phyloP scores from a whole-genome alignment of 345 rosid genomes.

The Passiflora organensis region DNA sequence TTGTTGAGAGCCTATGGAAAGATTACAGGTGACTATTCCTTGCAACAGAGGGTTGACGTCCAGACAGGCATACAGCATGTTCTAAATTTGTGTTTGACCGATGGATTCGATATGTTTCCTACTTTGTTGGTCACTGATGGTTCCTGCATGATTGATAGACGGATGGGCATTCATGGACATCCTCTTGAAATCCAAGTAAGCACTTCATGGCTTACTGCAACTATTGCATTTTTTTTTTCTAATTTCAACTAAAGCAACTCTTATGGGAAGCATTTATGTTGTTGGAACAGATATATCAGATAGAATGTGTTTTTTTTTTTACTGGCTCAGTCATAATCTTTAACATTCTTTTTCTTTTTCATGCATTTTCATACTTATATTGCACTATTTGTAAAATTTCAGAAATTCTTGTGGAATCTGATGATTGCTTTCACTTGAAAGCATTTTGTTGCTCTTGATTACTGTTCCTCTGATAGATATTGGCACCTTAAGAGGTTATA shows the following conservation, averaged over 20 bases:
- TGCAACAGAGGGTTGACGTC: slow-evolving; percentile 95
- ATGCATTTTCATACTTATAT: not conserved
- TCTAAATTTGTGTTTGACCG: slow-evolving; percentile 70
- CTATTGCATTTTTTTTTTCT: not conserved
- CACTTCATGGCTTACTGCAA: not conserved
- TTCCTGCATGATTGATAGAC: slow-evolving; percentile 93
- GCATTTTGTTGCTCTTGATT: too few species aligned
- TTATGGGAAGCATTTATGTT: too few species aligned
- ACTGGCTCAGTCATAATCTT: too few species aligned
- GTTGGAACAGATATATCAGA: too few species aligned
- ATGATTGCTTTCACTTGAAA: too few species aligned
- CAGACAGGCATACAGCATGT: slow-evolving; percentile 89
- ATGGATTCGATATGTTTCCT: slow-evolving; percentile 98
- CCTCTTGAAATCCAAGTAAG: slow-evolving; percentile 96
- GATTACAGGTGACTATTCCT: slow-evolving; percentile 71
- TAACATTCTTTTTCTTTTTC: too few species aligned
- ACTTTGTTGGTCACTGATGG: slow-evolving; percentile 90
- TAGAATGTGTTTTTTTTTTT: too few species aligned
- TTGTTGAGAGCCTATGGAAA: slow-evolving; percentile 89
- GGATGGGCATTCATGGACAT: slow-evolving; percentile 98
- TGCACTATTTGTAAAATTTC: too few species aligned
- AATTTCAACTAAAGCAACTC: too few species aligned
- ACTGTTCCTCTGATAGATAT: too few species aligned
- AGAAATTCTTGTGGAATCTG: too few species aligned
- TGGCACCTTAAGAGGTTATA: too few species aligned